These are phyloP conservation scores for Verticillium zaregamsianum DNA, from an alignment of 2,329 filamentous ascomycete species.

Conservation along the genomic window DNA sequence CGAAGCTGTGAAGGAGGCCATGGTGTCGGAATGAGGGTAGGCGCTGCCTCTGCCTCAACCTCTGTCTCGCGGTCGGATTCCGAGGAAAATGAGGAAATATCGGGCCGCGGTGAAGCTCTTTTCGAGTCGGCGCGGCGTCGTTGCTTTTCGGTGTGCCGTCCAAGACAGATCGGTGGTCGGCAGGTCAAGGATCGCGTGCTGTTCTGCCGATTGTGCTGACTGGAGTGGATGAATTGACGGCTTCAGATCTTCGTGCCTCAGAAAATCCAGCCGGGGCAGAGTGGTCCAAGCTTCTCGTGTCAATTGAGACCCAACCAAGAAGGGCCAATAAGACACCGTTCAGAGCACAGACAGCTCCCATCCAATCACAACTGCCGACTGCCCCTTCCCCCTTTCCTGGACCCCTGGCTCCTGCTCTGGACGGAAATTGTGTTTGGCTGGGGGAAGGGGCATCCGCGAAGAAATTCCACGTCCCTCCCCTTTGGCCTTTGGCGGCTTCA, in stretches of 20 bases:
- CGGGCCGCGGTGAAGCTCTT: neutral
- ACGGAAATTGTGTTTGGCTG: constrained; percentile 46
- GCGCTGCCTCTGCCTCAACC: neutral
- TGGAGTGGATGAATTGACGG: neutral
- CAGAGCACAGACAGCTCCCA: constrained; percentile 4
- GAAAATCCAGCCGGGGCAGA: constrained; percentile 1
- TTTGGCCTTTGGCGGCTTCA: constrained; percentile 8
- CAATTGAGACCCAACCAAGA: constrained; percentile 2
- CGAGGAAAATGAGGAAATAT: neutral
- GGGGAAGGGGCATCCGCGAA: constrained; percentile 21
- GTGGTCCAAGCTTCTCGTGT: constrained; percentile 1
- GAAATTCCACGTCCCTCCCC: constrained; percentile 11
- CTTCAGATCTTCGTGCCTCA: neutral
- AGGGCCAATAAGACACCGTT: neutral
- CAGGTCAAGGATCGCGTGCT: neutral
- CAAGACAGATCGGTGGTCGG: neutral
- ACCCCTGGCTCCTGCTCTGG: constrained; percentile 31
- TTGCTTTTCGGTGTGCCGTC: neutral
- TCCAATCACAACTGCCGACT: constrained; percentile 9
- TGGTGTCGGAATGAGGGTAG: constrained; percentile 20
- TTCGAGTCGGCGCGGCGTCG: neutral
- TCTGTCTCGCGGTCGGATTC: neutral
- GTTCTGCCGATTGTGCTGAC: neutral
- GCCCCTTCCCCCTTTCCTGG: constrained; percentile 37
- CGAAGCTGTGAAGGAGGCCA: constrained; percentile 32